Evolutionary conservation across 2,329 filamentous ascomycete genomes (phyloP), one percentile per base, ranked within the genome.

Genomic region (Nigrograna mackinnonii): DNA sequence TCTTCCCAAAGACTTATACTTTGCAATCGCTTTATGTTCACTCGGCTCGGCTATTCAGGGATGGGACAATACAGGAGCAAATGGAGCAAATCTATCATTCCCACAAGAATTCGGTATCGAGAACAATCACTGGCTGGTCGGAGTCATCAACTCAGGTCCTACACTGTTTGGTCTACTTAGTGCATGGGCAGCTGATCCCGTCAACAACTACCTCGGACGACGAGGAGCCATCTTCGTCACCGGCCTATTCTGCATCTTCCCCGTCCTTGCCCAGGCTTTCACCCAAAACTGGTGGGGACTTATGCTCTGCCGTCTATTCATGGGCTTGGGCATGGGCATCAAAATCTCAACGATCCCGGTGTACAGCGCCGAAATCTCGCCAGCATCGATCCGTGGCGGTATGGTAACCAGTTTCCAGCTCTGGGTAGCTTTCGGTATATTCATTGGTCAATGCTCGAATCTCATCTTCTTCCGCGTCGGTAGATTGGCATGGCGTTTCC

Each of bases 21-120:
- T 84, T 44, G 86, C 84, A 32, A 84, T 88, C 49, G 70, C 80
- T 11, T 79, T 80, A 17, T 86, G 82, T 64, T 86, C 84, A 17
- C 80, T 87, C 41, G 83, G 31, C 16, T 9, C 31, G 7, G 31
- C 31, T 7, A 16, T 33, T 11, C 31, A 33, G 43, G 81, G 82
- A 26, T 84, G 82, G 82, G 82, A 85, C 50, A 80, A 84, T 58
- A 84, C 80, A 7, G 81, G 68, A 7, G 44, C 44, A 4, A 56
- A 66, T 34, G 62, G 60, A 32, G 82, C 82, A 26, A 85, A 81
- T 48, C 68, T 85, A 41, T 77, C 76, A 39, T 84, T 84, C 50
- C 83, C 82, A 0, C 45, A 60, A 0, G 72, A 71, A 24, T 81
- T 81, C 35, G 72, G 73, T 11, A 76, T 85, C 14, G 46, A 41